Conservation (phyloP, 495 filamentous ascomycete species). For the Penicillium daleae region DNA sequence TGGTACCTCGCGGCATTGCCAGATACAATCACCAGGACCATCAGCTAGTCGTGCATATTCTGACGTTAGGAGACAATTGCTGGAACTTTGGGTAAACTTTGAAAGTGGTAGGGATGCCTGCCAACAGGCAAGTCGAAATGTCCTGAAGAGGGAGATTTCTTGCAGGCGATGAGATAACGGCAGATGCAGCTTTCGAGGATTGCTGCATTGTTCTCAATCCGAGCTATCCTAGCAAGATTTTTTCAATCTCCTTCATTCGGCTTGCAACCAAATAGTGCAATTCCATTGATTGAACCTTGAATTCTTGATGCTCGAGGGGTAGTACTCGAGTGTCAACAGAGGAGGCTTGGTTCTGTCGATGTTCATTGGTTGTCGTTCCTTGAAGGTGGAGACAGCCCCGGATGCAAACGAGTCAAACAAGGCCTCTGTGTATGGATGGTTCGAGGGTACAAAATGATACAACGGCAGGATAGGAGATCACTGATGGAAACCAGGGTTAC, state of each 20-base stretch:
- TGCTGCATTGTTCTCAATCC: too few relatives aligned
- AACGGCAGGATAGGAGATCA: too few relatives aligned
- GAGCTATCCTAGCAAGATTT: background rate
- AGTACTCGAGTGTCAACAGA: background rate
- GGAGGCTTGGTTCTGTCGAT: background rate
- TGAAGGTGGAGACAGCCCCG: background rate
- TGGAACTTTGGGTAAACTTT: background rate
- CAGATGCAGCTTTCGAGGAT: background rate
- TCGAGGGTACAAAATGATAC: too few relatives aligned
- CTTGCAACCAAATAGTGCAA: background rate
- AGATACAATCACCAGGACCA: background rate
- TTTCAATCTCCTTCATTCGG: background rate
- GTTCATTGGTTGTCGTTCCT: background rate
- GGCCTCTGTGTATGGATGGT: too few relatives aligned
- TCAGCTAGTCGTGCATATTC: too few relatives aligned
- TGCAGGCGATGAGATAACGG: background rate
- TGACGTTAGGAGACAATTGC: background rate
- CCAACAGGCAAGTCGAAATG: too few relatives aligned
- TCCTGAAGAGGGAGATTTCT: background rate
- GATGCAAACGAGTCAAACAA: constrained; percentile 2
- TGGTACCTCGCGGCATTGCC: background rate
- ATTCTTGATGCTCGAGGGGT: background rate
- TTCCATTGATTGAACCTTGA: background rate
- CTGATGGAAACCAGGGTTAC: too few relatives aligned
- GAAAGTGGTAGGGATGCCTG: too few relatives aligned